phyloP scores from a whole-genome alignment of 176 grass and related monocot genomes.

The Oryza punctata region DNA sequence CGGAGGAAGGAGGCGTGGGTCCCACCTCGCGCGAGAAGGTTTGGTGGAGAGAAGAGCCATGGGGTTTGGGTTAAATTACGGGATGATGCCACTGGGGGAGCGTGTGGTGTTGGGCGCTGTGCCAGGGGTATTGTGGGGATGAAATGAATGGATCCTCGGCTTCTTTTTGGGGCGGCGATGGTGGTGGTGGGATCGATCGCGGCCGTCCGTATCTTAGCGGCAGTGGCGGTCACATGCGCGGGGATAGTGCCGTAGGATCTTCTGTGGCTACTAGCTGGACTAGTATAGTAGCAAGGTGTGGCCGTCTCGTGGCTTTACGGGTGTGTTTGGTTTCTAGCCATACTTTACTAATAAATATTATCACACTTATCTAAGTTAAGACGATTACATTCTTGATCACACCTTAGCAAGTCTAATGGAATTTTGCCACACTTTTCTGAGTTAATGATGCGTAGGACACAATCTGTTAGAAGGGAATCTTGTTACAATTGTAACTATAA shows the following conservation, averaged over 20 bases:
- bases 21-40: no score
- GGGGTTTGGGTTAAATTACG: rapidly evolving
- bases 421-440: no score
- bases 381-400: no score
- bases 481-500: no score
- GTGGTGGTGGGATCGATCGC: constrained; percentile 23
- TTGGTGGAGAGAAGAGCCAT: not conserved
- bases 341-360: no score
- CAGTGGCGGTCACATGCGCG: constrained; percentile 38
- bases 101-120: rapidly evolving
- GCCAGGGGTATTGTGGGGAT: not conserved
- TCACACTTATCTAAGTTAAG: no score
- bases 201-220: constrained; percentile 39
- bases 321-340: no score
- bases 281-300: not conserved
- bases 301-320: no score
- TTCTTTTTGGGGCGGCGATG: not conserved
- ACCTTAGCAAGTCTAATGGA: no score
- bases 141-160: not conserved
- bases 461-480: no score
- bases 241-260: not conserved
- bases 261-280: not conserved
- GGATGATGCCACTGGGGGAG: rapidly evolving
- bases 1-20: not conserved
- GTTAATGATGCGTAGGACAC: no score